These are phyloP conservation scores for Camillea tinctor DNA, from an alignment of 2,329 filamentous ascomycete genomes.

Conservation along the genomic window DNA sequence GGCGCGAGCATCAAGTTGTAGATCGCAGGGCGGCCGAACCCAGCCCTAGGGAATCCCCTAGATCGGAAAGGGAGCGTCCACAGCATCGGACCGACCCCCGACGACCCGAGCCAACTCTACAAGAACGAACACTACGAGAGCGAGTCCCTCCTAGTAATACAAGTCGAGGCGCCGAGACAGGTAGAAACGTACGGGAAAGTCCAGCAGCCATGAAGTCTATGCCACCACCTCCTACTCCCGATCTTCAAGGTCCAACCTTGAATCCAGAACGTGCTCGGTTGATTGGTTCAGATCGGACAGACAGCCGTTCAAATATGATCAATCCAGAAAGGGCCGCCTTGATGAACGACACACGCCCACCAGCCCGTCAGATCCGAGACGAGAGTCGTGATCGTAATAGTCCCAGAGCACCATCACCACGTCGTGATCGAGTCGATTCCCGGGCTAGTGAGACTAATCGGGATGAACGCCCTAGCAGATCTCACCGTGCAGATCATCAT, in stretches of 20 bases:
- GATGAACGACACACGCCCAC: constrained; percentile 40
- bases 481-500: constrained; percentile 38
- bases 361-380: constrained; percentile 41
- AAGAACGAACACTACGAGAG: constrained; percentile 39
- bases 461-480: constrained; percentile 49
- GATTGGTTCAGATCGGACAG: constrained; percentile 37
- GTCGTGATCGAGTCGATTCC: constrained; percentile 38
- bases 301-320: constrained; percentile 39
- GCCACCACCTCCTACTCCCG: constrained; percentile 27
- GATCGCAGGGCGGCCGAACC: constrained; percentile 45
- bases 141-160: constrained; percentile 27
- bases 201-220: constrained; percentile 30
- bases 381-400: constrained; percentile 43
- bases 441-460: constrained; percentile 39
- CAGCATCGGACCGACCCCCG: constrained; percentile 27
- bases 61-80: constrained; percentile 40
- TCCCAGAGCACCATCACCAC: constrained; percentile 45
- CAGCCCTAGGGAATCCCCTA: constrained; percentile 35
- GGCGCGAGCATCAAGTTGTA: constrained; percentile 39
- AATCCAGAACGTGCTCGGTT: constrained; percentile 56
- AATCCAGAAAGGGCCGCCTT: constrained; percentile 50
- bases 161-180: constrained; percentile 27
- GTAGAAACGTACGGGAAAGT: constrained; percentile 26
- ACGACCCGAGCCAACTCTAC: constrained; percentile 31
- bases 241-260: constrained; percentile 46